Evolutionary conservation across 2,329 filamentous ascomycete species (phyloP), one percentile per base, ranked within the genome.

Genomic region (Gliomastix tumulicola): DNA sequence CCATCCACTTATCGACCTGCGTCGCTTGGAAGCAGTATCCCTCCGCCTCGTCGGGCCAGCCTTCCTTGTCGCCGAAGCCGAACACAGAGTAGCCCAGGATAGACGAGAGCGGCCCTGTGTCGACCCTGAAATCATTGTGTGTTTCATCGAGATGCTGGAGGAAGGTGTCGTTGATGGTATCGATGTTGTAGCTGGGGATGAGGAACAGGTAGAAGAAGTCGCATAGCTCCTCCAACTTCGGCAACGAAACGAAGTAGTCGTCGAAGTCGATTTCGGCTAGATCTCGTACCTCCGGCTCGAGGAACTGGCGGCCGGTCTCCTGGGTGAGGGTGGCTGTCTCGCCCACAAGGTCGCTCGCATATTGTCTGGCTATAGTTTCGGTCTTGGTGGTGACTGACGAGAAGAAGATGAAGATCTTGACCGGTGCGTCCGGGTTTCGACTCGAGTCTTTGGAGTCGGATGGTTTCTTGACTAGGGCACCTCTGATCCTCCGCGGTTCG

Each of bases 101-200:
- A 2, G 71, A 65, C 0, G 82, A 80, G 32, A 98, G 62, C 1
- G 92, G 84, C 0, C 85, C 82, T 0, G 88, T 95, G 50, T 97
- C 89, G 46, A 98, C 94, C 40, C 90, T 79, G 68, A 97, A 97
- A 59, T 98, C 92, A 62, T 97, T 80, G 55, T 97, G 90, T 0
- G 89, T 97, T 57, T 98, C 90, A 54, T 84, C 74, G 6, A 98
- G 65, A 56, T 95, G 88, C 44, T 87, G 80, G 18, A 97, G 68
- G 56, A 97, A 89, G 13, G 79, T 90, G 52, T 89, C 84, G 47
- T 95, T 78, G 46, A 94, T 84, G 7, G 86, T 90, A 52, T 96
- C 90, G 51, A 96, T 95, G 53, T 97, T 94, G 67, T 96, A 97
- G 44, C 85, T 89, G 0, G 90, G 92, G 5, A 96, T 61, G 25